Conservation (phyloP, 2,329 filamentous ascomycete genomes). For the Phialocephala sp. region DNA sequence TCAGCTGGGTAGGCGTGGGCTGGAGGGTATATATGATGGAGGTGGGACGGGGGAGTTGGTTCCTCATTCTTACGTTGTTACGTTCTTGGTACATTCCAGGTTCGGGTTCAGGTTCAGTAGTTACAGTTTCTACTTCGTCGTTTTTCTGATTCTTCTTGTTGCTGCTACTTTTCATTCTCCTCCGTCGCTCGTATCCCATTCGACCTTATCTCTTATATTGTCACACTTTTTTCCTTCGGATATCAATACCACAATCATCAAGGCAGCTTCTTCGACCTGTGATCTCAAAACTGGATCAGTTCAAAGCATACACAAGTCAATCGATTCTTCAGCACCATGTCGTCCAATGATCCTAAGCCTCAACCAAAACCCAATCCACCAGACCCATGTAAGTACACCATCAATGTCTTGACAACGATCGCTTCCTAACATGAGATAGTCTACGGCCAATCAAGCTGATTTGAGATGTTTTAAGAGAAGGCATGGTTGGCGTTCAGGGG, state of each 20-base stretch:
- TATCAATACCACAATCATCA: too few relatives aligned
- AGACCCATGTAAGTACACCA: neutral
- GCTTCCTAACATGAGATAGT: neutral
- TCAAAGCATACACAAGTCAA: neutral
- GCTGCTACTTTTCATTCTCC: too few relatives aligned
- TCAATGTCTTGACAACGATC: neutral
- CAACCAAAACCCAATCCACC: slow-evolving; percentile 4
- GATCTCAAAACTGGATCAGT: neutral
- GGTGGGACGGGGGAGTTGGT: too few relatives aligned
- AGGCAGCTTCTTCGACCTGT: neutral
- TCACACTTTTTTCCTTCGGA: too few relatives aligned
- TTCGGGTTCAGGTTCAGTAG: too few relatives aligned
- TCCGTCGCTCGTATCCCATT: too few relatives aligned
- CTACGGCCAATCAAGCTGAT: neutral
- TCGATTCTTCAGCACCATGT: neutral
- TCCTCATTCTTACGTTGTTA: too few relatives aligned
- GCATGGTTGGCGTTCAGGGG: neutral
- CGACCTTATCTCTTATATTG: neutral
- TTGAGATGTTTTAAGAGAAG: neutral
- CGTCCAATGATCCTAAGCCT: neutral
- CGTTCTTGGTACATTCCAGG: too few relatives aligned
- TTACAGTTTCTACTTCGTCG: too few relatives aligned
- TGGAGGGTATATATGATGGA: too few relatives aligned
- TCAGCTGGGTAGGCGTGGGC: too few relatives aligned
- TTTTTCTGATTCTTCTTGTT: too few relatives aligned